Percentiles rank a stretch among this genome's conserved stretches.
phyloP scores from a whole-genome alignment of 2,329 filamentous ascomycete genomes.

The Hirsutella minnesotensis region DNA sequence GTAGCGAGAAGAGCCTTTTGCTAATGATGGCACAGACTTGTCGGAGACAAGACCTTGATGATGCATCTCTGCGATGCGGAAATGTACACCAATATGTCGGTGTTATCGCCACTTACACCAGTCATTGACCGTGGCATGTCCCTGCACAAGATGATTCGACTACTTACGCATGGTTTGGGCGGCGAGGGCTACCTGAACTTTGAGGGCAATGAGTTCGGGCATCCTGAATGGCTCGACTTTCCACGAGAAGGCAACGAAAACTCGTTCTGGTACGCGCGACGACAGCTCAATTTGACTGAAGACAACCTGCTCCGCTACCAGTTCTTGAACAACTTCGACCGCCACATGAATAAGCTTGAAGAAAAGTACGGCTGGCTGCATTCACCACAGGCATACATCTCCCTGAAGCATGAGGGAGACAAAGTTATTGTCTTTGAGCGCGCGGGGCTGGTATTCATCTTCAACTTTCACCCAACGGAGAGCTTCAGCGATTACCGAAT shows the following conservation, averaged over 20 bases:
- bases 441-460: conserved; percentile 79
- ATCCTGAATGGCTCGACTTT: conserved; percentile 98
- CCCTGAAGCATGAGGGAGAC: conserved; percentile 83
- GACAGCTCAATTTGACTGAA: conserved; percentile 86
- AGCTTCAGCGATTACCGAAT: conserved; percentile 91
- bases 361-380: conserved; percentile 86
- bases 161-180: conserved; percentile 81
- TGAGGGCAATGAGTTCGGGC: conserved; percentile 96
- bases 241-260: conserved; percentile 86
- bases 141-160: conserved; percentile 93
- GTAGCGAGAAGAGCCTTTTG: conserved; percentile 4
- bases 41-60: conserved; percentile 92
- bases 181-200: conserved; percentile 98
- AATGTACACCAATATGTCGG: conserved; percentile 97
- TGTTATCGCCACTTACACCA: conserved; percentile 68
- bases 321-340: conserved; percentile 89
- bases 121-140: conserved; percentile 84
- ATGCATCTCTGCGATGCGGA: conserved; percentile 98
- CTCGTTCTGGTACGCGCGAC: conserved; percentile 87
- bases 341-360: conserved; percentile 79
- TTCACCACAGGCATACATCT: conserved; percentile 77
- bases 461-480: conserved; percentile 82
- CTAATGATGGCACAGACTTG: conserved; percentile 45
- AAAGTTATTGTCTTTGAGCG: conserved; percentile 96
- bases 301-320: conserved; percentile 77